phyloP scores from a whole-genome alignment of 805 yeast genomes.

The Clavispora phyllophila region DNA sequence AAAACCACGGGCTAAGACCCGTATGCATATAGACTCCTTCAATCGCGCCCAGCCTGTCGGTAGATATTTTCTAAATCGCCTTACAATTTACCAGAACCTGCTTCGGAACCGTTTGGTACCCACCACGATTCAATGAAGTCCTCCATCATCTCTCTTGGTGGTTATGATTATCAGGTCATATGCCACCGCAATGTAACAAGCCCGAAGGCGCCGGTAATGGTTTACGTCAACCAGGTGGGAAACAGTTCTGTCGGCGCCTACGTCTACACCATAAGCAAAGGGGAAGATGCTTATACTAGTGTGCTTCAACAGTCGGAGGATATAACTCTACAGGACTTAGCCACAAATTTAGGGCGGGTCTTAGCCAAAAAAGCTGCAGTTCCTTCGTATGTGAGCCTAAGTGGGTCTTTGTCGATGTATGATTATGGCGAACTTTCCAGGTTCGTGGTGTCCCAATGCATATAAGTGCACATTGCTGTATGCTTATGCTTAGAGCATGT shows the following conservation, averaged over 20 bases:
- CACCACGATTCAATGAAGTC: conserved; percentile 5
- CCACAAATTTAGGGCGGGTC: conserved; percentile 39
- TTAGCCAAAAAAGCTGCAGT: conserved; percentile 33
- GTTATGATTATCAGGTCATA: conserved; percentile 10
- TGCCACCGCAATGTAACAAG: conserved; percentile 5
- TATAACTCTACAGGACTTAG: conserved; percentile 37
- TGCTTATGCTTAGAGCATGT: neutral
- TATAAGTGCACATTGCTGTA: neutral
- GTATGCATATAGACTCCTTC: neutral
- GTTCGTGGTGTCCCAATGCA: neutral
- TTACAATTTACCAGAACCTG: neutral
- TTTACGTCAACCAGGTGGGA: conserved; percentile 23
- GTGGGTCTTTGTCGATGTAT: conserved; percentile 28
- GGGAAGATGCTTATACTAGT: conserved; percentile 28
- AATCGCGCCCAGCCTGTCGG: neutral
- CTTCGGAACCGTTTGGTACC: neutral
- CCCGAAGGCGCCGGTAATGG: conserved; percentile 22
- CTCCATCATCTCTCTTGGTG: conserved; percentile 9
- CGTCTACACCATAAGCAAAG: conserved; percentile 36
- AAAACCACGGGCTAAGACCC: neutral
- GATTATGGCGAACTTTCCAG: conserved; percentile 8
- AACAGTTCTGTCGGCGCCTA: conserved; percentile 36
- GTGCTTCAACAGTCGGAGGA: conserved; percentile 40
- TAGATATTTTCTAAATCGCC: neutral
- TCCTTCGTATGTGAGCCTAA: conserved; percentile 44